These are phyloP conservation scores for Linaria vulgaris DNA, from an alignment of 257 asterid species.

Conservation along the genomic window DNA sequence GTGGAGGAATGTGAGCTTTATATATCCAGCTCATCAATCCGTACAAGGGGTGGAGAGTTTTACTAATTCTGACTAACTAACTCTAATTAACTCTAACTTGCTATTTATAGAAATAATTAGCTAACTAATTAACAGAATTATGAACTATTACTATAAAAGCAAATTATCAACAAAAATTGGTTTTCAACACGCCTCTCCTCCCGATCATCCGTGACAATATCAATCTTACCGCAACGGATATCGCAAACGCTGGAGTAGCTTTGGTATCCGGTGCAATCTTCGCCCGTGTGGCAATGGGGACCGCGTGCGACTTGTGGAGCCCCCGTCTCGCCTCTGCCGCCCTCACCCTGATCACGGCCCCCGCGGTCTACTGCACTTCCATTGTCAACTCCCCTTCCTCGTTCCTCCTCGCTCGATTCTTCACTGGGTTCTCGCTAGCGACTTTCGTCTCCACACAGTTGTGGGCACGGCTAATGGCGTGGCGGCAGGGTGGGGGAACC, in stretches of 20 bases:
- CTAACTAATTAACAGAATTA: too few relatives aligned
- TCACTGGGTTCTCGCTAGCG: slow-evolving; percentile 74
- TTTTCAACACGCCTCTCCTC: slow-evolving; percentile 75
- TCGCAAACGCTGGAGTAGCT: slow-evolving; percentile 86
- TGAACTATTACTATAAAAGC: too few relatives aligned
- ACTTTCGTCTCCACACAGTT: slow-evolving; percentile 85
- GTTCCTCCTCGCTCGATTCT: slow-evolving; percentile 65
- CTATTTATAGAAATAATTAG: too few relatives aligned
- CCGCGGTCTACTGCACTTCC: slow-evolving; percentile 66
- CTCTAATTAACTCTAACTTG: too few relatives aligned
- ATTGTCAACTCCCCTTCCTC: slow-evolving; percentile 38
- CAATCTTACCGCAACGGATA: slow-evolving; percentile 70
- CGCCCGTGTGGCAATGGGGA: slow-evolving; percentile 82
- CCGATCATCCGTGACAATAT: slow-evolving; percentile 88
- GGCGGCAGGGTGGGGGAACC: slow-evolving; percentile 94
- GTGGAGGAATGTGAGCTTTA: too few relatives aligned
- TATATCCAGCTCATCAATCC: too few relatives aligned
- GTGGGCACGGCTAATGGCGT: slow-evolving; percentile 86
- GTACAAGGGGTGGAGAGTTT: too few relatives aligned
- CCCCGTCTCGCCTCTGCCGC: slow-evolving; percentile 78
- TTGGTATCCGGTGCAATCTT: slow-evolving; percentile 85
- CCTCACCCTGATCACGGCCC: slow-evolving; percentile 63
- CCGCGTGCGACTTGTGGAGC: slow-evolving; percentile 76
- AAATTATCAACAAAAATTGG: too few relatives aligned
- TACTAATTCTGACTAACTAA: too few relatives aligned